Conservation (phyloP, 805 yeast genomes). For the Saturnispora diversa region DNA sequence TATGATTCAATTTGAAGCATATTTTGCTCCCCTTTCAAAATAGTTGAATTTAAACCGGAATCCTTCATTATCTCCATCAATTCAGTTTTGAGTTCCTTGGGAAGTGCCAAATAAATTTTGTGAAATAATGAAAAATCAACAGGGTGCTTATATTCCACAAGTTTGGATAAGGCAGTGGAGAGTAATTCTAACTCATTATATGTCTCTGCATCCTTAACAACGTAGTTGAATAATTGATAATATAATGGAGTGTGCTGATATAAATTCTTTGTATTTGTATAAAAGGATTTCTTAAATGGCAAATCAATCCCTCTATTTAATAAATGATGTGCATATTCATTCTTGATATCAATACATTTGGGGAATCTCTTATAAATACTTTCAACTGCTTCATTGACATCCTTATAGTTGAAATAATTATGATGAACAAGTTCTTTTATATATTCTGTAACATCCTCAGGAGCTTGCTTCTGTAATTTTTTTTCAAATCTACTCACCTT, state of each 20-base stretch:
- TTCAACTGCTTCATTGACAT: background rate
- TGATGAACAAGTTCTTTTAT: conserved; percentile 7
- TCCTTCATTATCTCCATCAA: too few relatives aligned
- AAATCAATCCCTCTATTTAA: conserved; percentile 4
- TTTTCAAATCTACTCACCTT: conserved; percentile 2
- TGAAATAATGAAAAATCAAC: conserved; percentile 1
- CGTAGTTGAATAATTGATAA: background rate
- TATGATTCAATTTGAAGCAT: background rate
- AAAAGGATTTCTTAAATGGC: conserved; percentile 1
- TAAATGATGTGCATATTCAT: background rate
- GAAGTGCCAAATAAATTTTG: background rate
- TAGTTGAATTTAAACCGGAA: too few relatives aligned
- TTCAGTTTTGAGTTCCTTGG: background rate
- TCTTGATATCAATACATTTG: background rate
- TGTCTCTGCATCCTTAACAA: background rate
- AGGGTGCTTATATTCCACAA: background rate
- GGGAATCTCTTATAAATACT: conserved; percentile 5
- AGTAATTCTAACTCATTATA: conserved; percentile 1
- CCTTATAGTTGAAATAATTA: conserved; percentile 7
- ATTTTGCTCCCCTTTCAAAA: too few relatives aligned
- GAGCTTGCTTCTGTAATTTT: background rate
- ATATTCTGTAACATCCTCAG: background rate
- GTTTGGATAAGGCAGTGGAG: background rate
- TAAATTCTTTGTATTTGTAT: background rate
- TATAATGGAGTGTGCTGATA: background rate